A percentile compares a stretch with the other conserved stretches of the same genome.
Conservation (phyloP, 1,139 yeast species). For the Scheffersomyces lignicola region DNA sequence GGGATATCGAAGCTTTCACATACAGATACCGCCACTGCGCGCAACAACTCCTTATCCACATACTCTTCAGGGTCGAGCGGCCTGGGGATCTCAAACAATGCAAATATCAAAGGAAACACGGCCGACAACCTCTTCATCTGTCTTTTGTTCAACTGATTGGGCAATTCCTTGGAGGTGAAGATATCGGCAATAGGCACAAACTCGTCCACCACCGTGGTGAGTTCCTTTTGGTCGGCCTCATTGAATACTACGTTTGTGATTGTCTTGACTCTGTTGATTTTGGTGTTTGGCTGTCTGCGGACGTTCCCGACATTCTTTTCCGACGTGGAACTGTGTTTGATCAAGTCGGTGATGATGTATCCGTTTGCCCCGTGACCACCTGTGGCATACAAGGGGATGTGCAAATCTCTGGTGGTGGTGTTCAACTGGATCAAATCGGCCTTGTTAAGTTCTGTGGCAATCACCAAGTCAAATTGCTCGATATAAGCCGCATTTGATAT, state of each 20-base stretch:
- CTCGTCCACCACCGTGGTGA: constrained; percentile 54
- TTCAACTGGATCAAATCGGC: constrained; percentile 48
- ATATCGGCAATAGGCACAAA: constrained; percentile 40
- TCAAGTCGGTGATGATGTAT: constrained; percentile 75
- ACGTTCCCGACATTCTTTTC: constrained; percentile 50
- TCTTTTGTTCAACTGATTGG: constrained; percentile 49
- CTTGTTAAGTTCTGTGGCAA: constrained; percentile 67
- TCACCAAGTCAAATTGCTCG: constrained; percentile 64
- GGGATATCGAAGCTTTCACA: constrained; percentile 39
- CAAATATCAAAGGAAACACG: constrained; percentile 60
- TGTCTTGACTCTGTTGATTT: constrained; percentile 50
- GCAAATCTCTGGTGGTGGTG: constrained; percentile 49
- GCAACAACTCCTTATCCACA: constrained; percentile 34
- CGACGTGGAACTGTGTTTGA: constrained; percentile 53
- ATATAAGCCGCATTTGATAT: constrained; percentile 40
- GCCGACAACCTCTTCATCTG: constrained; percentile 61
- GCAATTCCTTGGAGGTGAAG: constrained; percentile 39
- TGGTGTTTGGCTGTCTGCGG: constrained; percentile 44
- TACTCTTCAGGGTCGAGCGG: constrained; percentile 26
- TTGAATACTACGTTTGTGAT: constrained; percentile 45
- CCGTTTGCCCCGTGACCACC: constrained; percentile 83
- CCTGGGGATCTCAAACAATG: constrained; percentile 46
- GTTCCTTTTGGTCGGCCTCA: constrained; percentile 42
- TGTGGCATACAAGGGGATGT: constrained; percentile 67
- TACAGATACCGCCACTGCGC: constrained; percentile 19